Evolutionary conservation across 129 eudicot species (phyloP).

Genomic region (Chrysanthemum lavandulifolium): DNA sequence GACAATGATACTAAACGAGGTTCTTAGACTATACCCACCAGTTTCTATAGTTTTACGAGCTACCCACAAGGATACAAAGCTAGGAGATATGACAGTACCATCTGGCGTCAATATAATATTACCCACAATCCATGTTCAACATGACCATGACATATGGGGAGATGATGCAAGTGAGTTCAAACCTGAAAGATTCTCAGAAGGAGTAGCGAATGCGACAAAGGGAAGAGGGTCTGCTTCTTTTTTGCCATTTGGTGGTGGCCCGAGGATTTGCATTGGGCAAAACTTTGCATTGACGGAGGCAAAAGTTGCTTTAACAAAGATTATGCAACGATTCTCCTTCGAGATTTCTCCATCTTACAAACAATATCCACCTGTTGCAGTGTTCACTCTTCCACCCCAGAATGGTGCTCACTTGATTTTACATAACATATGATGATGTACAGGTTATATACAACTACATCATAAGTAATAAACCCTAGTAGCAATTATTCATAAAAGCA

Average conservation of each 20-base stretch:
- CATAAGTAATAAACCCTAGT: too few relatives aligned
- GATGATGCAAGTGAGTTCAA: constrained; percentile 39
- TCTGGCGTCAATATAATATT: constrained; percentile 22
- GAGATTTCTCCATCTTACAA: too few relatives aligned
- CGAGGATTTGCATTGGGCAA: constrained; percentile 43
- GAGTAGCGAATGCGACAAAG: constrained; percentile 35
- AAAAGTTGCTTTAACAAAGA: constrained; percentile 36
- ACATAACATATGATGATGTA: too few relatives aligned
- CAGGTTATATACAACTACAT: too few relatives aligned
- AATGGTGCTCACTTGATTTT: too few relatives aligned
- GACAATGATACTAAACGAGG: constrained; percentile 39
- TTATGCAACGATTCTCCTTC: constrained; percentile 54
- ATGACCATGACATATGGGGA: constrained; percentile 39
- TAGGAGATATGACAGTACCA: constrained; percentile 30
- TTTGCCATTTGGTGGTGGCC: constrained; percentile 47
- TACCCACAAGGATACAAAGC: constrained; percentile 26
- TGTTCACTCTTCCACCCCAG: too few relatives aligned
- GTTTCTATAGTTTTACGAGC: constrained; percentile 17
- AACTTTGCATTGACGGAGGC: constrained; percentile 45
- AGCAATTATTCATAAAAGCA: too few relatives aligned
- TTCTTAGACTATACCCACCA: constrained; percentile 41
- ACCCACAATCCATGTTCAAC: constrained; percentile 31
- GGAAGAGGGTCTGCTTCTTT: constrained; percentile 24
- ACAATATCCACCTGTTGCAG: too few relatives aligned
- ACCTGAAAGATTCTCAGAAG: constrained; percentile 40